Evolutionary conservation across 768 basidiomycete species (phyloP), one percentile per base, ranked within the genome.

Genomic region (Podaxis carcinomalis): DNA sequence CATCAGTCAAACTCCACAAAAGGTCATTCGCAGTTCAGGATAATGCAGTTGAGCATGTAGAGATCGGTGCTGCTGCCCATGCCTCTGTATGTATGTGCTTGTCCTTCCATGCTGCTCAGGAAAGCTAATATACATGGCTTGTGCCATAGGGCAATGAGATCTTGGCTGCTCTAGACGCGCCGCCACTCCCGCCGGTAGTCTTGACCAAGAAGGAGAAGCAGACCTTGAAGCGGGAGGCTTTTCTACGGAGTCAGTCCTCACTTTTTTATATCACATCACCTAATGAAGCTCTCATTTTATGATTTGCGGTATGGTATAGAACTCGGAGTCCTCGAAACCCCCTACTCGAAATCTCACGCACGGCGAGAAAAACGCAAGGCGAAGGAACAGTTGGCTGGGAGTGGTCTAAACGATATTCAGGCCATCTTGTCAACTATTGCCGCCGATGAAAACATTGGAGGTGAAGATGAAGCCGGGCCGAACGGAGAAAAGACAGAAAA

Each of bases 331-430:
- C 75, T 78, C 5, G 74, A 72, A 40, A 73, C 78, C 0, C 84
- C 84, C 19, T 85, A 88, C 68, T 92, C 90, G 0, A 92, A 86
- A 71, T 87, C 85, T 19, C 90, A 92, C 68, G 76, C 73, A 47
- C 83, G 89, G 23, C 84, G 90, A 32, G 67, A 87, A 68, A 91
- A 90, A 68, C 84, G 84, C 65, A 90, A 84, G 68, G 84, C 81
- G 52, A 85, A 80, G 57, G 85, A 87, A 67, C 80, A 87, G 66
- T 65, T 86, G 21, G 82, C 76, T 0, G 78, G 79, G 55, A 80
- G 81, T 9, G 59, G 46, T 1, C 69, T 86, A 56, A 71, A 75
- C 37, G 80, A 81, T 28, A 79, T 86, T 46, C 77, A 82, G 61
- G 72, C 72, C 5, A 87, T 79, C n/a, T 77, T 90, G 63, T 76